A percentile compares a stretch with the other conserved stretches of the same genome.
These are phyloP conservation scores for Cyclotella cryptica DNA, from an alignment of 108 stramenopile genomes.

Conservation along the genomic window DNA sequence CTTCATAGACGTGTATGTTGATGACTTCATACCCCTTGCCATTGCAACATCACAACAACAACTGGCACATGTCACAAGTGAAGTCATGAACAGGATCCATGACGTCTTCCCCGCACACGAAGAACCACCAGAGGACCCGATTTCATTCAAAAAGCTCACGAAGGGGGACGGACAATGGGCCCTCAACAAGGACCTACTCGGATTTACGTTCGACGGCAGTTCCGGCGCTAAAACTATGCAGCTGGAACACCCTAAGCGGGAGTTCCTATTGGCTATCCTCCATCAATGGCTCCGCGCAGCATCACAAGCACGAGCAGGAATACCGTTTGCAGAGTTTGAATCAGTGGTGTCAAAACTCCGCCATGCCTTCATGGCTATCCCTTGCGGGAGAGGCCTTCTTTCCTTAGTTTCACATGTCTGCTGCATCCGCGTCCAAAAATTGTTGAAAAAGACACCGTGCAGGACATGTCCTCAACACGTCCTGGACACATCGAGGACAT, in stretches of 20 bases:
- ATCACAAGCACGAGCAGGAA: neutral
- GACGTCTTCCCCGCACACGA: no score
- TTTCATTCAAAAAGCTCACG: constrained; percentile 39
- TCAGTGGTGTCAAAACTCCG: neutral
- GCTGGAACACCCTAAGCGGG: neutral
- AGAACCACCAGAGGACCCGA: no score
- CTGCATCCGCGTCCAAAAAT: no score
- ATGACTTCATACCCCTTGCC: no score
- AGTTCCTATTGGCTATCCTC: neutral
- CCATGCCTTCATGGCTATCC: constrained; percentile 4
- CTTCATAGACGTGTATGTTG: no score
- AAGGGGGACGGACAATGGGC: constrained; percentile 51
- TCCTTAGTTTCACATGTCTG: no score
- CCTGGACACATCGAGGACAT: no score
- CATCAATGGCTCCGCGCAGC: neutral
- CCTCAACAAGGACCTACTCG: no score
- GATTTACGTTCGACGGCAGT: constrained; percentile 45
- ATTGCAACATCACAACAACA: no score
- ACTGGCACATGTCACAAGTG: neutral
- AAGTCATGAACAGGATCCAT: constrained; percentile 1
- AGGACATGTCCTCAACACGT: no score
- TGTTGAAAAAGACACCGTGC: no score
- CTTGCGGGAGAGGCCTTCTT: neutral
- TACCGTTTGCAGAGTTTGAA: constrained; percentile 8
- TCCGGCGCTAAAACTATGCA: constrained; percentile 39